Conservation (phyloP, 2,329 filamentous ascomycete genomes). For the Sporothrix globosa region DNA sequence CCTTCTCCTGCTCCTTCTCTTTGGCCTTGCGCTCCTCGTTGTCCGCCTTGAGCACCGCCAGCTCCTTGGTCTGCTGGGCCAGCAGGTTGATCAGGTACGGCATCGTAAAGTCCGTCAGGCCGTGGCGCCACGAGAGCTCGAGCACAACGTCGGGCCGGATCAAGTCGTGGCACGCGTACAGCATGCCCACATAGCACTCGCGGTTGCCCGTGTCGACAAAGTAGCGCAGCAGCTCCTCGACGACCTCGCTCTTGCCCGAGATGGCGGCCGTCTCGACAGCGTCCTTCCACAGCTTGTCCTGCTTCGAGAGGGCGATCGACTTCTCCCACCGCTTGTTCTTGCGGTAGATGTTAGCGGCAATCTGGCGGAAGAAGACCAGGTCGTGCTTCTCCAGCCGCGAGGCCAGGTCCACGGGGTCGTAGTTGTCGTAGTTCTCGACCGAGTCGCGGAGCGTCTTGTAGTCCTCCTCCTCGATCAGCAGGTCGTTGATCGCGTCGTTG, state of each 20-base stretch:
- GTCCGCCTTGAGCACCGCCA: conserved; percentile 85
- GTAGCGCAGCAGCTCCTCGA: conserved; percentile 94
- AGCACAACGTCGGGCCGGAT: conserved; percentile 90
- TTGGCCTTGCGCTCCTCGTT: conserved; percentile 67
- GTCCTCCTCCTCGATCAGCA: conserved; percentile 97
- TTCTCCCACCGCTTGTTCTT: conserved; percentile 99
- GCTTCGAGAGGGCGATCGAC: conserved; percentile 95
- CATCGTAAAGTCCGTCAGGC: conserved; percentile 96
- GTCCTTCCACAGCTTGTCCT: conserved; percentile 99
- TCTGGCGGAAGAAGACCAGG: conserved; percentile 98
- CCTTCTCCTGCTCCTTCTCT: conserved; percentile 63
- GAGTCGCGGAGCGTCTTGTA: conserved; percentile 98
- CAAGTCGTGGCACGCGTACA: conserved; percentile 97
- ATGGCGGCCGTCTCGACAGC: conserved; percentile 97
- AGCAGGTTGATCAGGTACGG: conserved; percentile 99
- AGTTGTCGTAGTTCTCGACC: conserved; percentile 98
- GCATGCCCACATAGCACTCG: conserved; percentile 99
- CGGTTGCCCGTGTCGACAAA: conserved; percentile 99
- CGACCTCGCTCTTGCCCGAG: conserved; percentile 85
- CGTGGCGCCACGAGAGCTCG: conserved; percentile 95
- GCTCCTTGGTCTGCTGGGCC: conserved; percentile 83
- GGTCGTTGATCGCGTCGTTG: conserved; percentile 96
- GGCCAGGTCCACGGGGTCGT: conserved; percentile 91
- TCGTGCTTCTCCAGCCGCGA: conserved; percentile 95
- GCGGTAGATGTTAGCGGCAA: conserved; percentile 96